These are phyloP conservation scores for Kernera saxatilis DNA, from an alignment of 345 rosid genomes.

Conservation along the genomic window DNA sequence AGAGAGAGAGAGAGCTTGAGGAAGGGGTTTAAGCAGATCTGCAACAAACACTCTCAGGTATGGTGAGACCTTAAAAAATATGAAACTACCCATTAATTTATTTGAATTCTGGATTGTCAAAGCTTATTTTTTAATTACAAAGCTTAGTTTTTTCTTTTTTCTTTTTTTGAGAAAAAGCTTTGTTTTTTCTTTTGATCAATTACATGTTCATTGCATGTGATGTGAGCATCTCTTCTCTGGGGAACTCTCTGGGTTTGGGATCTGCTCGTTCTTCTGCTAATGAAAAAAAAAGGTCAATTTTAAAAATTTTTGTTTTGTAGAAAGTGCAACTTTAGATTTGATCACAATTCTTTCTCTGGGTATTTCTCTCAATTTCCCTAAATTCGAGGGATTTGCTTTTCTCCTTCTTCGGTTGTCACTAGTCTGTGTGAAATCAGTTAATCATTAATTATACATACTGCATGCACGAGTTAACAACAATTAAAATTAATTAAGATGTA, in stretches of 20 bases:
- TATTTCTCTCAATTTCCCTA: not conserved
- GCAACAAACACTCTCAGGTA: conserved; percentile 29
- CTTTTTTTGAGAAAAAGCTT: too few species aligned
- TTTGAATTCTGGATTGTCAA: conserved; percentile 9
- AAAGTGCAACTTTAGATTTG: conserved; percentile 16
- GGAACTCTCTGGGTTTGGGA: conserved; percentile 15
- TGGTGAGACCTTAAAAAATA: not conserved
- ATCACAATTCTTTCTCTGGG: conserved; percentile 14
- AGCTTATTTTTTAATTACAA: not conserved
- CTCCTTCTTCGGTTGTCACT: conserved; percentile 4
- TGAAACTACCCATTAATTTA: not conserved
- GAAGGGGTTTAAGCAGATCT: conserved; percentile 32
- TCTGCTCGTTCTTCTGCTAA: conserved; percentile 7
- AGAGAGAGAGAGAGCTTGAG: not conserved
- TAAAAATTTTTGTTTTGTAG: not conserved
- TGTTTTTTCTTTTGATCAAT: conserved; percentile 7
- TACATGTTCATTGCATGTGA: conserved; percentile 21
- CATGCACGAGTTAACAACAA: conserved; percentile 23
- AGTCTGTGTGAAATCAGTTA: not conserved
- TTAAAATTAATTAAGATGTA: conserved; percentile 1
- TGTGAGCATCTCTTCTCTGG: conserved; percentile 9
- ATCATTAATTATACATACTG: conserved; percentile 15
- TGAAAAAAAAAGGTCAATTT: not conserved
- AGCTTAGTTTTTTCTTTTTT: not conserved
- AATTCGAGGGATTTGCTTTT: conserved; percentile 20